Evolutionary conservation across 805 yeast species (phyloP).

Genomic region (Saturnispora galanensis): DNA sequence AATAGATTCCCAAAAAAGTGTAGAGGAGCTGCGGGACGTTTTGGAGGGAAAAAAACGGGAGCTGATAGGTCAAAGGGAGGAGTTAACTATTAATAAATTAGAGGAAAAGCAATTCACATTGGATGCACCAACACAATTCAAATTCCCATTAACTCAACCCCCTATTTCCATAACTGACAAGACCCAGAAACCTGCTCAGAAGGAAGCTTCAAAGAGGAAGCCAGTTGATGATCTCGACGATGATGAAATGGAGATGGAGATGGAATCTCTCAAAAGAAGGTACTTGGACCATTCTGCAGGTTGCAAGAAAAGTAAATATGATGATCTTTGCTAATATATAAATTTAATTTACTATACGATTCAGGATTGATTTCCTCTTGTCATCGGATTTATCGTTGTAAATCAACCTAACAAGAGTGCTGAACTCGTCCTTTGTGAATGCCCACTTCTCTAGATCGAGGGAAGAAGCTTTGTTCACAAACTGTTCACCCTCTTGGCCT

Average conservation of each 20-base stretch:
- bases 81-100: background rate
- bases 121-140: constrained; percentile 16
- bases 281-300: background rate
- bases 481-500: constrained; percentile 13
- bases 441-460: constrained; percentile 3
- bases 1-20: constrained; percentile 20
- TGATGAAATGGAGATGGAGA: background rate
- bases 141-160: constrained; percentile 21
- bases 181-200: background rate
- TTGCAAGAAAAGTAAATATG: constrained; percentile 4
- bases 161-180: constrained; percentile 12
- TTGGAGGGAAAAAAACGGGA: constrained; percentile 25
- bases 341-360: constrained; percentile 7
- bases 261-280: constrained; percentile 3
- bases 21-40: constrained; percentile 30
- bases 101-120: constrained; percentile 14
- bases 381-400: constrained; percentile 29
- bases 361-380: background rate
- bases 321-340: constrained; percentile 7
- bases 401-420: constrained; percentile 44
- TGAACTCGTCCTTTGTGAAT: constrained; percentile 36
- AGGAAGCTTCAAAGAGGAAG: background rate
- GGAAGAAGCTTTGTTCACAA: constrained; percentile 4
- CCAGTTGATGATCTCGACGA: constrained; percentile 2
- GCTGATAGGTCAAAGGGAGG: constrained; percentile 6